Base-by-base conservation (phyloP, 148 eudicot species). In the Silene conica region DNA sequence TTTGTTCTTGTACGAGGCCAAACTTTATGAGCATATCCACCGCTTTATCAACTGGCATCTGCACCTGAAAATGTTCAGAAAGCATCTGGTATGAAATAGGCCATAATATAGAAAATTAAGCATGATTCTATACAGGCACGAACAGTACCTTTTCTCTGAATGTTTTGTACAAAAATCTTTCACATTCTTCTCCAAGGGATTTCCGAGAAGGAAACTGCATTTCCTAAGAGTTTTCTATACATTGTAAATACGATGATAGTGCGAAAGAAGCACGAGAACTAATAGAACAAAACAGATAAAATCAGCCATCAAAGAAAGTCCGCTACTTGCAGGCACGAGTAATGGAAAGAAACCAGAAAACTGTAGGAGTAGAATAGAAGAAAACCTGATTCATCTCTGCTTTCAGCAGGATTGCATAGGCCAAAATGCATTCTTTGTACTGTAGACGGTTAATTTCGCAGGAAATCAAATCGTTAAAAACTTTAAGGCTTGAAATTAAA, bases 351-450 rank as follows among this genome's bases (percentile, higher is more conserved):
- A 43, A 34, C 38, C n/a, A 28, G 4, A 69, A 67, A 57, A 52
- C 48, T 22, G 71, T 14, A 55, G 31, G 25, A 61, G 66, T 55
- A 20, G 43, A 34, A 48, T 46, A 52, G 64, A 55, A 46, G 63
- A 41, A 56, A 70, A 94, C 98, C 98, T 91, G 89, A 77, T 57
- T 26, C 34, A 69, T 85, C 59, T 85, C 88, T 63, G 71, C 78
- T 80, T 83, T 88, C 38, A 94, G 96, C 77, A 94, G 82, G 77
- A 86, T 75, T 18, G 88, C 97, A 77, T 94, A 94, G 15, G 92
- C 90, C 85, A 94, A 79, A 76, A 94, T 87, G 80, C 97, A 90
- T 86, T 91, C 98, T 76, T 94, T 94, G 87, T 84, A 91, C 98
- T 94, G 89, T 79, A 77, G 21, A 77, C 66, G 56, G 23, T 68